Evolutionary conservation across 257 asterid species (phyloP).

Genomic region (Knoxia roxburghii): DNA sequence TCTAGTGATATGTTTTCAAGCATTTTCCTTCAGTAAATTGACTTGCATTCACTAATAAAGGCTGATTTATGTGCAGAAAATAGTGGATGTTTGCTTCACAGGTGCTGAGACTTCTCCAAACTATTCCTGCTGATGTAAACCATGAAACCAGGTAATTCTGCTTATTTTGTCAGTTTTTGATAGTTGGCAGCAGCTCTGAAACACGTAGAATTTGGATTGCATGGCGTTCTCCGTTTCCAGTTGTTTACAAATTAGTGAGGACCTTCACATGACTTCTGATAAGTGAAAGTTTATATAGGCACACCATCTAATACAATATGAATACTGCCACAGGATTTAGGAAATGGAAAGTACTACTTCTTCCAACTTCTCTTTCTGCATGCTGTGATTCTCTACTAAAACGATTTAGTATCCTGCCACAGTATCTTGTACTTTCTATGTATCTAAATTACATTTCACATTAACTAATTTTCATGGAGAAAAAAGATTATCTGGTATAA

Average conservation of each 20-base stretch:
- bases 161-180: background rate
- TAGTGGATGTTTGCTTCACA: conserved; percentile 59
- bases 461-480: background rate
- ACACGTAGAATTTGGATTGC: background rate
- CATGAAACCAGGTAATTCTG: conserved; percentile 44
- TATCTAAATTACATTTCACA: background rate
- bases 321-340: background rate
- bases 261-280: background rate
- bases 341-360: background rate
- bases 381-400: background rate
- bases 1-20: background rate
- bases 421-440: background rate
- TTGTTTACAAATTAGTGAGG: background rate
- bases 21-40: too few relatives aligned
- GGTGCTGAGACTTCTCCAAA: conserved; percentile 51
- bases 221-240: background rate
- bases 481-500: background rate
- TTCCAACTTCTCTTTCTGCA: background rate
- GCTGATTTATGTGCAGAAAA: conserved; percentile 13
- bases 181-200: background rate
- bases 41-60: background rate
- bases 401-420: background rate
- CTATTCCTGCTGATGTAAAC: conserved; percentile 43
- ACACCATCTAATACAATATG: background rate
- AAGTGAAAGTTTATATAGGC: background rate